Conservation (phyloP, 768 basidiomycete species). For the Serendipita sp. region DNA sequence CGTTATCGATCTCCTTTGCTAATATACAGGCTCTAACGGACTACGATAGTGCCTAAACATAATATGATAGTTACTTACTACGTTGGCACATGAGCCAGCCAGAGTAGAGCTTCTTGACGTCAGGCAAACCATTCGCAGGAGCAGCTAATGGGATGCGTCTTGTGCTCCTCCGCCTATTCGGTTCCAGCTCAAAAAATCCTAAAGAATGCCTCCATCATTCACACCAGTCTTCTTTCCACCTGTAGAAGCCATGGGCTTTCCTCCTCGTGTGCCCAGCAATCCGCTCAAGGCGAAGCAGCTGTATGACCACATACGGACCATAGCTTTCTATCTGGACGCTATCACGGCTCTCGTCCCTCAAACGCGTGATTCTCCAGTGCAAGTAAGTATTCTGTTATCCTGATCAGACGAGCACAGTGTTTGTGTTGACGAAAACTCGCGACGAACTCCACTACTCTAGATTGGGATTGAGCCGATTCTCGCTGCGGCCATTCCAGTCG, state of each 20-base stretch:
- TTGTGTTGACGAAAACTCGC: not conserved
- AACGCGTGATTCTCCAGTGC: slow-evolving; percentile 6
- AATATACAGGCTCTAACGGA: not conserved
- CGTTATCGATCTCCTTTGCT: not conserved
- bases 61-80: no score
- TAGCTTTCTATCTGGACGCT: slow-evolving; percentile 8
- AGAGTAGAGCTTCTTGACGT: not conserved
- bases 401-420: no score
- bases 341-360: slow-evolving; percentile 5
- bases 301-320: slow-evolving; percentile 8
- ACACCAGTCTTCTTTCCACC: not conserved
- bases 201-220: not conserved
- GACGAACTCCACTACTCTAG: not conserved
- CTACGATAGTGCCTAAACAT: no score
- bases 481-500: not conserved
- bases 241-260: not conserved
- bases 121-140: not conserved
- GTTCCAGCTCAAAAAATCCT: no score
- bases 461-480: slow-evolving; percentile 8
- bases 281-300: slow-evolving; percentile 1
- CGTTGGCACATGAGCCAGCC: no score
- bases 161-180: not conserved
- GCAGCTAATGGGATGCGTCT: not conserved
- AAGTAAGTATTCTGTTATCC: not conserved
- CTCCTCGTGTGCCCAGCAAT: not conserved